Base-by-base conservation (phyloP, 176 grass and related monocot species). In the Carex littledalei region DNA sequence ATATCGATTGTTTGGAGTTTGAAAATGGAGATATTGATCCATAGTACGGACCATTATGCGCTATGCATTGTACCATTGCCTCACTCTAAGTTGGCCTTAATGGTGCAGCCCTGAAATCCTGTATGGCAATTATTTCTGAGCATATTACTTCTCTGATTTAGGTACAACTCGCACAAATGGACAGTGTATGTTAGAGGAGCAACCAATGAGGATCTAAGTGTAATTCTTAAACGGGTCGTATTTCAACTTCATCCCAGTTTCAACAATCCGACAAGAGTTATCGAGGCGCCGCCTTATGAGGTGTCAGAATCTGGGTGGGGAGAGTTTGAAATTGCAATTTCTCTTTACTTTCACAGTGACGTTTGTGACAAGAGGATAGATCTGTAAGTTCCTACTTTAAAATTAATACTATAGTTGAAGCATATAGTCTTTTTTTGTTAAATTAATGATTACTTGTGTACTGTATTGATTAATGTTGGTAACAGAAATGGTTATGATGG, bases 161-260 rank as follows among this genome's bases (percentile, higher is more conserved):
- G 71, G 71, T 77, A 77, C 76, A 86, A 95, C 62, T 95, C 96
- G 32, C 96, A 99, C 75, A 93, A 88, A 85, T 99, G 96, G 96
- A 95, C 91, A 13, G 93, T 99, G 1, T 99, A 94, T 58, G 72
- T 99, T 4, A 90, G 93, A 17, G 86, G 91, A 3, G 90, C 96
- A 69, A 99, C 82, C 15, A 99, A 99, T 73, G 96, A 99, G 84
- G 96, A 95, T 85, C 47, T 95, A 84, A 89, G 91, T 34, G 88
- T 91, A 35, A 92, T 95, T 92, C 83, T 99, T 76, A 94, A 95
- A 66, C 89, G 88, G 67, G 93, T 62, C 6, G 93, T 99, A 31
- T 99, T 95, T 91, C 96, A 99, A 85, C 91, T 99, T 80, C 96
- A 99, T 82, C 96, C 96, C 52, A 99, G 96, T 81, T 99, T 99